These are phyloP conservation scores for Eucalyptus leucophloia DNA, from an alignment of 345 rosid genomes.

Conservation along the genomic window DNA sequence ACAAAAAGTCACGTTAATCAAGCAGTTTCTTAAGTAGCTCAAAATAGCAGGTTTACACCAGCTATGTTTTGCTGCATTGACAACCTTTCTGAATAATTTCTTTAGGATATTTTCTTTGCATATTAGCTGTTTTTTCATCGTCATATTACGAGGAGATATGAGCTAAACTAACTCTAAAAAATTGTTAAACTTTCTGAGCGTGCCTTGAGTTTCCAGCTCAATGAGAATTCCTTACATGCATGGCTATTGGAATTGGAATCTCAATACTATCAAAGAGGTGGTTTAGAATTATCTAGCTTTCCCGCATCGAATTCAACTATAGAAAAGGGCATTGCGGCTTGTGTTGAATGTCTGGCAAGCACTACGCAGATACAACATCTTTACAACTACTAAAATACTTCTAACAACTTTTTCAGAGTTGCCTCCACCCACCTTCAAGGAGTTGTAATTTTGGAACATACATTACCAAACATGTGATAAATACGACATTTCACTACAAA, in stretches of 20 bases:
- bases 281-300: background rate
- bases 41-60: background rate
- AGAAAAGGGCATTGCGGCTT: background rate
- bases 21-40: background rate
- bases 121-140: background rate
- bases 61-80: background rate
- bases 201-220: background rate
- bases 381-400: background rate
- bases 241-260: background rate
- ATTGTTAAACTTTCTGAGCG: background rate
- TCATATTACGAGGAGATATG: background rate
- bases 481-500: background rate
- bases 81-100: background rate
- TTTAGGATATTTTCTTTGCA: background rate
- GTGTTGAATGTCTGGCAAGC: background rate
- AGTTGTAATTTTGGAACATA: too few relatives aligned
- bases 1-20: background rate
- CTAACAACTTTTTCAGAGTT: background rate
- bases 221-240: background rate
- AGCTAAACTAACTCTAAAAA: background rate
- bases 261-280: background rate
- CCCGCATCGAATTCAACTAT: background rate
- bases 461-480: background rate
- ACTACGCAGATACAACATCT: background rate
- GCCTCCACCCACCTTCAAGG: background rate